These are phyloP conservation scores for Cutaneotrichosporon mucoides DNA, from an alignment of 1,284 basidiomycete genomes.

Conservation along the genomic window DNA sequence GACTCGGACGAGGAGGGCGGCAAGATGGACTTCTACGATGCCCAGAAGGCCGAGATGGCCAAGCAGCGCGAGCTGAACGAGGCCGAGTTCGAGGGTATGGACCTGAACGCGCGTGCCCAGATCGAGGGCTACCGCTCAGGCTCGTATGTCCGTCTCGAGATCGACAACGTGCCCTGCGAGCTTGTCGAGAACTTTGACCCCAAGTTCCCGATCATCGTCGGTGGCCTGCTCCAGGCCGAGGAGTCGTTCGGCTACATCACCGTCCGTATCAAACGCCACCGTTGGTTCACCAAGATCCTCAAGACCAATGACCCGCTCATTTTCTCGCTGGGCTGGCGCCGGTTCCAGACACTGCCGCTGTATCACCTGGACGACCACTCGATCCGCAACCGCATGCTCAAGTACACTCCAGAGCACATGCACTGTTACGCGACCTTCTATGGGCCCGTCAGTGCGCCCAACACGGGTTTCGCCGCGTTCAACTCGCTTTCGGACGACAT, in stretches of 20 bases:
- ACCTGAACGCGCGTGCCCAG: constrained; percentile 70
- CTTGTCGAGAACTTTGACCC: constrained; percentile 93
- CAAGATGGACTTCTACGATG: constrained; percentile 80
- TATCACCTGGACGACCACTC: constrained; percentile 97
- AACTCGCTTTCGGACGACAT: constrained; percentile 69
- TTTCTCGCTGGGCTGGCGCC: constrained; percentile 90
- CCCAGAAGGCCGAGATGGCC: constrained; percentile 87
- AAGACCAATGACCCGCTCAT: constrained; percentile 98
- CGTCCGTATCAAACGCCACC: constrained; percentile 91
- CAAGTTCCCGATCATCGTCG: constrained; percentile 82
- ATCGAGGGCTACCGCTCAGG: constrained; percentile 91
- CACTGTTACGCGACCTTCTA: constrained; percentile 98
- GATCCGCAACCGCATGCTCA: constrained; percentile 97
- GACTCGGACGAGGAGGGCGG: constrained; percentile 62
- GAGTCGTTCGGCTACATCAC: constrained; percentile 91
- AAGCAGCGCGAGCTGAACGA: constrained; percentile 79
- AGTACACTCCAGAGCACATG: constrained; percentile 99
- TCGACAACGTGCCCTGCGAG: constrained; percentile 79
- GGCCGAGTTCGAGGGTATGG: constrained; percentile 78
- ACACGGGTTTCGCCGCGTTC: constrained; percentile 97
- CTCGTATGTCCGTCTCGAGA: constrained; percentile 89
- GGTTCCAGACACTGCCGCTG: constrained; percentile 92
- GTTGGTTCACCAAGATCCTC: constrained; percentile 87
- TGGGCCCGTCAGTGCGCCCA: constrained; percentile 83
- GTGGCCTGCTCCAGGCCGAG: constrained; percentile 86